These are phyloP conservation scores for Hevea brasiliensis DNA, from an alignment of 345 rosid species.

Conservation along the genomic window DNA sequence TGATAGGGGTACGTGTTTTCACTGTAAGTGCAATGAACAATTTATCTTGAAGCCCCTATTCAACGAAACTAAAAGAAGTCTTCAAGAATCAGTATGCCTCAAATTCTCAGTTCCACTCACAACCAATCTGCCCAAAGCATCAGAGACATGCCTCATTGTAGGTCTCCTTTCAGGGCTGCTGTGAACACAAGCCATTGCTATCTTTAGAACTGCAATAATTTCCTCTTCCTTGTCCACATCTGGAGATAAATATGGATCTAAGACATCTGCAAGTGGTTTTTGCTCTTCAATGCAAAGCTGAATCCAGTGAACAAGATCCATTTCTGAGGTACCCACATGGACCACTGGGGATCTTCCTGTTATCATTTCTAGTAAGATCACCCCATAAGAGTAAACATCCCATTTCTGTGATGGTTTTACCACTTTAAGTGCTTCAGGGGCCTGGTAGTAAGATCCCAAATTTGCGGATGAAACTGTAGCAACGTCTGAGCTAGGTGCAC, in stretches of 20 bases:
- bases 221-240: constrained; percentile 84
- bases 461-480: constrained; percentile 46
- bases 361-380: constrained; percentile 79
- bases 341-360: constrained; percentile 62
- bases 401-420: constrained; percentile 95
- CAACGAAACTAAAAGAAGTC: background rate
- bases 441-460: constrained; percentile 71
- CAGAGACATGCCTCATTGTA: constrained; percentile 70
- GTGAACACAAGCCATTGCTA: constrained; percentile 82
- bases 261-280: constrained; percentile 73
- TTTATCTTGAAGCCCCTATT: constrained; percentile 4
- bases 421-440: constrained; percentile 80
- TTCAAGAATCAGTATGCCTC: background rate
- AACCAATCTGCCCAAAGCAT: constrained; percentile 59
- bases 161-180: constrained; percentile 82
- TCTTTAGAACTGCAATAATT: constrained; percentile 72
- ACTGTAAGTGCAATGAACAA: constrained; percentile 4
- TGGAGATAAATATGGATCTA: constrained; percentile 70
- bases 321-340: constrained; percentile 57
- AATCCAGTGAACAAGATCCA: constrained; percentile 81
- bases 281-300: constrained; percentile 86
- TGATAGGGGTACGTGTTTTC: constrained; percentile 2
- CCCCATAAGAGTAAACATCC: constrained; percentile 93
- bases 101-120: constrained; percentile 24
- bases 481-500: constrained; percentile 53